Evolutionary conservation across 305 asterid species (phyloP), one percentile per base, ranked within the genome.

Genomic region (Fraxinus albicans): DNA sequence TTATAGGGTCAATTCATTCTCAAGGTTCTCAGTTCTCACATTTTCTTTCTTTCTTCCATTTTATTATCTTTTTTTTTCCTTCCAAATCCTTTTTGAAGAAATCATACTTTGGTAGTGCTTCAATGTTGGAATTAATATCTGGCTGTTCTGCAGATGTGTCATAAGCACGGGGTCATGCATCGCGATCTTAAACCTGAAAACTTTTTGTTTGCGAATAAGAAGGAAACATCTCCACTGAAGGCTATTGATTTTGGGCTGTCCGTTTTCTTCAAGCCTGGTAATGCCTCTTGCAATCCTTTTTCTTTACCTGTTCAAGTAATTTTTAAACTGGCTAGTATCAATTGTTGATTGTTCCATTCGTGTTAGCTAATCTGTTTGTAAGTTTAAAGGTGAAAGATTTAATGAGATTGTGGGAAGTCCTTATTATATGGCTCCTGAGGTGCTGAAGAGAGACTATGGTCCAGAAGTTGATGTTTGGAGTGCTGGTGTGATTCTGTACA

Each of bases 401-500:
- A 88, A 91, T 69, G 98, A 94, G 86, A 93, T 94, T 76, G 96
- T 94, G 13, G 98, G 98, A 77, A 94, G 97, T 73, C 98, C 97
- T 74, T 92, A 90, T 79, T 94, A 94, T 86, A 92, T 94, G 96
- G 97, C 98, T 15, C 97, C 97, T 0, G 96, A 93, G 88, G 97
- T 92, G 82, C 90, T 94, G 83, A 94, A 84, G 88, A 69, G 91
- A 81, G 88, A 91, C 84, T 91, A 94, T 75, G 97, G 98, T 36
- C 96, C 93, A 53, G 98, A 94, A 86, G 91, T 92, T 9, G 98
- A 94, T 40, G 94, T 94, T 23, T 91, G 96, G 98, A 94, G 97
- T 88, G 98, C 97, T 83, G 97, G 98, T 36, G 98, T 91, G n/a
- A 89, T 94, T 80, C 92, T 94, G 77, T 94, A 94, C 87, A 94